Evolutionary conservation across 768 basidiomycete genomes (phyloP).

Genomic region (Leccinellum rugosiceps): DNA sequence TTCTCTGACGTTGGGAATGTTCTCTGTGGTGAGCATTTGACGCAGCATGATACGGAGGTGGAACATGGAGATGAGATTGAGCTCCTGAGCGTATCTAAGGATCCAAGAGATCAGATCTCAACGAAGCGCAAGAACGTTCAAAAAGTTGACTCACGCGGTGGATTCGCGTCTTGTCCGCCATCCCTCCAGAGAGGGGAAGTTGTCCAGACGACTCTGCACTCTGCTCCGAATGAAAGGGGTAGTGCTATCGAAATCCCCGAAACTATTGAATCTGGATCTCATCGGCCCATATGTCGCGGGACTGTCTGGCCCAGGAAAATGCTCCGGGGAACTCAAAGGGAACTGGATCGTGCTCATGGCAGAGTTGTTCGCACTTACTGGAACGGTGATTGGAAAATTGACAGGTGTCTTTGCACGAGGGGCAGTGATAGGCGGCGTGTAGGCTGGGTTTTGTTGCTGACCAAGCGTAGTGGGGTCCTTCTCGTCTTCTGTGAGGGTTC

Average conservation of each 20-base stretch:
- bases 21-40: conserved; percentile 82
- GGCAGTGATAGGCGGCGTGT: conserved; percentile 28
- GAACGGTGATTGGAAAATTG: conserved; percentile 53
- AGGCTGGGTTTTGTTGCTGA: conserved; percentile 33
- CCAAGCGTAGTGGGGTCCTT: conserved; percentile 50
- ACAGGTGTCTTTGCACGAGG: conserved; percentile 50
- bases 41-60: conserved; percentile 89
- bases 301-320: conserved; percentile 46
- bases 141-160: conserved; percentile 64
- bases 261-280: conserved; percentile 65
- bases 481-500: conserved; percentile 74
- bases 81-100: conserved; percentile 72
- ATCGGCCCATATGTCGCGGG: conserved; percentile 48
- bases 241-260: conserved; percentile 66
- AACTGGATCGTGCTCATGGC: conserved; percentile 76
- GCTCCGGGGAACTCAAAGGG: conserved; percentile 77
- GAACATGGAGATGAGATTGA: conserved; percentile 82
- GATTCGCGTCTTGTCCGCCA: conserved; percentile 90
- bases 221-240: conserved; percentile 85
- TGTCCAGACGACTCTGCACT: conserved; percentile 74
- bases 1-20: conserved; percentile 76
- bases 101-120: not conserved
- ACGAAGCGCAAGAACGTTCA: not conserved
- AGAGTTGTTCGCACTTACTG: conserved; percentile 46
- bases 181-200: conserved; percentile 53